Base-by-base conservation (phyloP, 371 early-diverging fungal genomes). In the Sanchytrium tribonematis region DNA sequence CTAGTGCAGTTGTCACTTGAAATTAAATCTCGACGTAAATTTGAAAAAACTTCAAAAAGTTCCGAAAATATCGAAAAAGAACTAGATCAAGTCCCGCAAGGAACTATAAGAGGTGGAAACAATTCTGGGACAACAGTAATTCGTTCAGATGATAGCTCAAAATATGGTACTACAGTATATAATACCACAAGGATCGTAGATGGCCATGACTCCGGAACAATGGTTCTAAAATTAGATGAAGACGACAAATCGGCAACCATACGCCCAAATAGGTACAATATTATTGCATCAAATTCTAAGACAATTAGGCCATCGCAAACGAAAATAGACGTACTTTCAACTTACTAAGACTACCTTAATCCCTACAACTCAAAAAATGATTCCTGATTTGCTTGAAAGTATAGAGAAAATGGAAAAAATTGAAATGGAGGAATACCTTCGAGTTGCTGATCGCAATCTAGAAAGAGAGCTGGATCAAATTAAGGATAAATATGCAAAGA, bases 391-490 rank as follows among this genome's bases (percentile, higher is more conserved):
- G 48, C 22, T 48, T 12, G 22, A 22, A 12, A 48, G 48, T 48
- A 5, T 48, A 48, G 48, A 48, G 22, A 5, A 48, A 48, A 48
- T 48, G 48, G 22, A 22, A 12, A 48, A 48, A 22, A 48, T 12
- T 48, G 48, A 48, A 22, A 48, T 48, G 48, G 48, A 48, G 22
- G 48, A 48, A 48, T 48, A 48, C 22, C 69, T 78, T 31, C 68
- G 66, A 17, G 69, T 68, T 30, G 66, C 76, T 31, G 77, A 76
- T 22, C 70, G 68, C 0, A 72, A 70, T 65, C 71, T 73, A 74
- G 78, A 78, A 28, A 68, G 31, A 17, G 78, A 78, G 69, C 68
- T 78, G 1, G 72, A 71, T 17, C 71, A 69, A 22, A 72, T 73
- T 27, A 71, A 69, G 29, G 32, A 67, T 17, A 70, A 72, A 29